Conservation (phyloP, 148 eudicot genomes). For the Fallopia convolvulus region DNA sequence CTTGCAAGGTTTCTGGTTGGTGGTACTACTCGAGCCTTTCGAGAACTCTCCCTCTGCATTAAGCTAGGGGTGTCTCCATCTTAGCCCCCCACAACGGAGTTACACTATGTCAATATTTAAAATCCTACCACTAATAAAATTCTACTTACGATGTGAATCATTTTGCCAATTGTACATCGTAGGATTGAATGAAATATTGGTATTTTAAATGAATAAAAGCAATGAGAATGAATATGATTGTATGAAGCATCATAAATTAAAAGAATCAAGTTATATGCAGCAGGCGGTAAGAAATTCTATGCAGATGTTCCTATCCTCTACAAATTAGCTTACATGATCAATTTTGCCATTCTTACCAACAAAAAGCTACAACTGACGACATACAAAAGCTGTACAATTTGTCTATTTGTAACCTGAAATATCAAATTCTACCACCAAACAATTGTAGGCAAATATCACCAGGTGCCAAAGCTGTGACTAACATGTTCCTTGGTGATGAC, state of each 20-base stretch:
- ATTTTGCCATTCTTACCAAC: not conserved
- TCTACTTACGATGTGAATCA: not conserved
- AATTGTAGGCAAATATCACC: constrained; percentile 24
- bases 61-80: no score
- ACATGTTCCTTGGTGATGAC: constrained; percentile 75
- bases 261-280: not conserved
- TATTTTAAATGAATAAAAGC: not conserved
- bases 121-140: no score
- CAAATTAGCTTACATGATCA: not conserved
- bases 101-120: no score
- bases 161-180: no score
- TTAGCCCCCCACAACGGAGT: no score
- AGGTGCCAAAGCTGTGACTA: constrained; percentile 87
- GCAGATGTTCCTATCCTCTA: not conserved
- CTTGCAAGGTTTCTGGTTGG: no score
- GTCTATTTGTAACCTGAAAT: constrained; percentile 21
- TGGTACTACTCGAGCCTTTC: no score
- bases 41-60: no score
- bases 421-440: not conserved
- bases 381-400: constrained; percentile 12
- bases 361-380: constrained; percentile 9
- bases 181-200: no score
- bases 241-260: not conserved
- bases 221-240: not conserved
- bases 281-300: not conserved